phyloP scores from a whole-genome alignment of 1,284 basidiomycete genomes.

The Porphyrellus sp. region DNA sequence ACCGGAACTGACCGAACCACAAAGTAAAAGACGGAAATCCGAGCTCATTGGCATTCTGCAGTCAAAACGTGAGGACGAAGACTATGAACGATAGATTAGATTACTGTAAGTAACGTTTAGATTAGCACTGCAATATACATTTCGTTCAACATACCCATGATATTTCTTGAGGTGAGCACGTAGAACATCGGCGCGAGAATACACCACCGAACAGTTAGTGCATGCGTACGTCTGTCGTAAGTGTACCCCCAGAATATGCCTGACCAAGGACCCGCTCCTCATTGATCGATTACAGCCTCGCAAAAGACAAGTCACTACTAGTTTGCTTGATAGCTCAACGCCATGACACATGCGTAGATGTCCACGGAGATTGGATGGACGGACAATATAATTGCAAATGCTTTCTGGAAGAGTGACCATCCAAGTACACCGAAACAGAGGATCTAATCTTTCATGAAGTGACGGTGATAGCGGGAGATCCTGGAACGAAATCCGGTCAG shows the following conservation, averaged over 20 bases:
- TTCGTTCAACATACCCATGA: not conserved
- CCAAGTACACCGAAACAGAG: not conserved
- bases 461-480: no score
- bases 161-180: not conserved
- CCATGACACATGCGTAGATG: not conserved
- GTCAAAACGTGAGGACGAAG: not conserved
- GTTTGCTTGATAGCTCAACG: no score
- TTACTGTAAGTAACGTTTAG: no score
- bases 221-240: not conserved
- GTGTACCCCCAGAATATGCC: not conserved
- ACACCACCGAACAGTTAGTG: not conserved
- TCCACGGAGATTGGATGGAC: not conserved
- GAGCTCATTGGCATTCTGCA: no score
- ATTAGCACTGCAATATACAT: not conserved
- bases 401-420: not conserved
- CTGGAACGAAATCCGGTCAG: not conserved
- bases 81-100: no score
- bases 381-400: not conserved
- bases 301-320: not conserved
- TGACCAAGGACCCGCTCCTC: not conserved
- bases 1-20: no score
- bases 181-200: not conserved
- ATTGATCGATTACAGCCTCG: not conserved
- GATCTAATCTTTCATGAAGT: not conserved
- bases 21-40: no score